phyloP scores from a whole-genome alignment of 225 moss, liverwort and hornwort genomes.

The Marchantia polymorpha region DNA sequence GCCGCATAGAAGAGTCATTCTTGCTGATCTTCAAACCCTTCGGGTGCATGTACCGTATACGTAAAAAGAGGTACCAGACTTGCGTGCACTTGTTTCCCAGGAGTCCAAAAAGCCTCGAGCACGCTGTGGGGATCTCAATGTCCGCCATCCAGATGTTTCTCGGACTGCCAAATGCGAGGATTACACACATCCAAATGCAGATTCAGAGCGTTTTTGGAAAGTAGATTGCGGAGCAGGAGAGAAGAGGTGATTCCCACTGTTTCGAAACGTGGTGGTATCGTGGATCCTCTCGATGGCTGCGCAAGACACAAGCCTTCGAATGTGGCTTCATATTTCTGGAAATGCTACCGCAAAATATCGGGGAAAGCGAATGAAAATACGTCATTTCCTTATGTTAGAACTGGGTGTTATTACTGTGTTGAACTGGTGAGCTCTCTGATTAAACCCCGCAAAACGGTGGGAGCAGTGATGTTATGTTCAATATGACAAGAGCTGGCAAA shows the following conservation, averaged over 20 bases:
- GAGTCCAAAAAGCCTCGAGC: conserved; percentile 64
- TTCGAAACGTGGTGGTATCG: conserved; percentile 64
- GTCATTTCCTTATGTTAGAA: conserved; percentile 61
- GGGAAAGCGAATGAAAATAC: conserved; percentile 88
- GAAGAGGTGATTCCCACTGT: conserved; percentile 55
- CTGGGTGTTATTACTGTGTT: too few species aligned
- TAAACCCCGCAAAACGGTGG: too few species aligned
- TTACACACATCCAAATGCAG: conserved; percentile 61
- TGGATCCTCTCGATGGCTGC: conserved; percentile 78
- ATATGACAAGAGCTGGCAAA: too few species aligned
- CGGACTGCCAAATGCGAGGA: conserved; percentile 71
- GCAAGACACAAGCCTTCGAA: conserved; percentile 61
- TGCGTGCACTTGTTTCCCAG: conserved; percentile 57
- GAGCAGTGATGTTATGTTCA: too few species aligned
- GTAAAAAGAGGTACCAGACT: conserved; percentile 68
- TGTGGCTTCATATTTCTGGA: conserved; percentile 76
- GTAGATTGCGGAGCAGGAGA: conserved; percentile 73
- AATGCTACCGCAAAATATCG: conserved; percentile 86
- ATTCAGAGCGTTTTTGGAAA: conserved; percentile 75
- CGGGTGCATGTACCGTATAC: conserved; percentile 69
- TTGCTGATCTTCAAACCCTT: conserved; percentile 73
- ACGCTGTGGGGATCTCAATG: conserved; percentile 60
- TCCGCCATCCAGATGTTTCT: conserved; percentile 67
- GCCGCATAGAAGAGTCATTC: conserved; percentile 63
- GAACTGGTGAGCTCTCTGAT: too few species aligned